Evolutionary conservation across 805 yeast species (phyloP).

Genomic region (Martiniozyma abietophila): DNA sequence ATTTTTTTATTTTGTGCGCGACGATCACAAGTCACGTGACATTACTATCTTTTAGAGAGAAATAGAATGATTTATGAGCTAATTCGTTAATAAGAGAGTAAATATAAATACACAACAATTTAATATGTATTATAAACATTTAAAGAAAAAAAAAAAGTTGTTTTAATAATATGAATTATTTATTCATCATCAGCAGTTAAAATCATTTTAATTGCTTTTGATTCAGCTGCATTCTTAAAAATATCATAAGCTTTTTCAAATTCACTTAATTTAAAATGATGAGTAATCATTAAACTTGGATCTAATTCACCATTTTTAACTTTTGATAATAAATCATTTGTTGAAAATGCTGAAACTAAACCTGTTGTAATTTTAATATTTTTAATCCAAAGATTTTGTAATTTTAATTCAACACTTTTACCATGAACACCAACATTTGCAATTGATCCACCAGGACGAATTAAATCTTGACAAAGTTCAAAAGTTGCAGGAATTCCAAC

Average conservation of each 20-base stretch:
- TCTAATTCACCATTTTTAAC: slow-evolving; percentile 31
- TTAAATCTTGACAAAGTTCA: slow-evolving; percentile 45
- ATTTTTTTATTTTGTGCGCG: too few species aligned
- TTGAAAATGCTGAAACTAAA: slow-evolving; percentile 40
- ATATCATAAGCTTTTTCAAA: slow-evolving; percentile 53
- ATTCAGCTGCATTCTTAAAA: slow-evolving; percentile 43
- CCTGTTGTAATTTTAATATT: slow-evolving; percentile 38
- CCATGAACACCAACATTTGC: slow-evolving; percentile 59
- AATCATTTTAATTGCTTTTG: slow-evolving; percentile 45
- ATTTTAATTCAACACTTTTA: slow-evolving; percentile 29
- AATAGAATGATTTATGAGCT: too few species aligned
- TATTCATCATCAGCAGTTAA: too few species aligned
- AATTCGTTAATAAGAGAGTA: too few species aligned
- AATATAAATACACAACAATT: too few species aligned
- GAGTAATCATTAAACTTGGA: slow-evolving; percentile 48
- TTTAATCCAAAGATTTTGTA: slow-evolving; percentile 38
- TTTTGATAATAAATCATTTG: slow-evolving; percentile 29
- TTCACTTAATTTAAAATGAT: slow-evolving; percentile 45
- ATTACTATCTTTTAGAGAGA: too few species aligned
- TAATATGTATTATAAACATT: too few species aligned
- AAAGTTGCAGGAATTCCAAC: slow-evolving; percentile 59
- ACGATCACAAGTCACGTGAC: too few species aligned
- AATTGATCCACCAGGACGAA: slow-evolving; percentile 51
- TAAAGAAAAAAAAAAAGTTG: too few species aligned
- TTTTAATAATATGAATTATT: too few species aligned